Conservation (phyloP, 208 protist genomes). For the Trypanosoma caninum region DNA sequence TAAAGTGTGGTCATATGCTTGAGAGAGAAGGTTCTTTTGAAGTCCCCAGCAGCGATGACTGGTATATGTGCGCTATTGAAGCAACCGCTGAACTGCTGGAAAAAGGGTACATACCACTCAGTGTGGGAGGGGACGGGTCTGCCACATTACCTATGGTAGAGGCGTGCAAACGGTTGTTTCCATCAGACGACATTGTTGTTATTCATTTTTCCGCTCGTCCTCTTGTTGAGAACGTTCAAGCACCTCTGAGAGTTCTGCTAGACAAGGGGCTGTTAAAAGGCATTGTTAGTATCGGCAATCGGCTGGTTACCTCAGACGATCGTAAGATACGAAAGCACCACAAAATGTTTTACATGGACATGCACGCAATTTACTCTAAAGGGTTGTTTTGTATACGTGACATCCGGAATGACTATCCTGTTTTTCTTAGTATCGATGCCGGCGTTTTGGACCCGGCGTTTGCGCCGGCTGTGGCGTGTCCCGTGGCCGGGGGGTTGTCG, state of each 20-base stretch:
- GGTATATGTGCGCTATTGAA: slow-evolving; percentile 56
- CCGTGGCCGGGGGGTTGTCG: slow-evolving; percentile 62
- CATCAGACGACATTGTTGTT: slow-evolving; percentile 67
- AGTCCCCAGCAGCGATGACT: slow-evolving; percentile 45
- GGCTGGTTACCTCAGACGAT: slow-evolving; percentile 55
- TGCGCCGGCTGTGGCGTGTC: slow-evolving; percentile 53
- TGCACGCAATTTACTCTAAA: slow-evolving; percentile 84
- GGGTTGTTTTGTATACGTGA: slow-evolving; percentile 81
- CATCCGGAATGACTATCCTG: slow-evolving; percentile 82
- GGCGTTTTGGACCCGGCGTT: slow-evolving; percentile 76
- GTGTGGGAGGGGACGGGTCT: slow-evolving; percentile 64
- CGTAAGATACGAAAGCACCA: slow-evolving; percentile 73
- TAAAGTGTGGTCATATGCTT: slow-evolving; percentile 67
- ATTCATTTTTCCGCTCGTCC: slow-evolving; percentile 71
- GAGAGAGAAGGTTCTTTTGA: slow-evolving; percentile 3
- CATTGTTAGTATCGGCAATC: slow-evolving; percentile 77
- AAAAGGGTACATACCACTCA: slow-evolving; percentile 79
- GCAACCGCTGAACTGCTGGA: slow-evolving; percentile 66
- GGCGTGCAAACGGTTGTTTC: slow-evolving; percentile 73
- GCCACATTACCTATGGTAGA: slow-evolving; percentile 78
- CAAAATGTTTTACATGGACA: slow-evolving; percentile 86
- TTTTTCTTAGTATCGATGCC: slow-evolving; percentile 80
- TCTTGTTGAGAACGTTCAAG: slow-evolving; percentile 23
- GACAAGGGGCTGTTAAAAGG: slow-evolving; percentile 74
- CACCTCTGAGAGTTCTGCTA: slow-evolving; percentile 60